Base-by-base conservation (phyloP, 495 filamentous ascomycete genomes). In the Talaromyces stipitatus region DNA sequence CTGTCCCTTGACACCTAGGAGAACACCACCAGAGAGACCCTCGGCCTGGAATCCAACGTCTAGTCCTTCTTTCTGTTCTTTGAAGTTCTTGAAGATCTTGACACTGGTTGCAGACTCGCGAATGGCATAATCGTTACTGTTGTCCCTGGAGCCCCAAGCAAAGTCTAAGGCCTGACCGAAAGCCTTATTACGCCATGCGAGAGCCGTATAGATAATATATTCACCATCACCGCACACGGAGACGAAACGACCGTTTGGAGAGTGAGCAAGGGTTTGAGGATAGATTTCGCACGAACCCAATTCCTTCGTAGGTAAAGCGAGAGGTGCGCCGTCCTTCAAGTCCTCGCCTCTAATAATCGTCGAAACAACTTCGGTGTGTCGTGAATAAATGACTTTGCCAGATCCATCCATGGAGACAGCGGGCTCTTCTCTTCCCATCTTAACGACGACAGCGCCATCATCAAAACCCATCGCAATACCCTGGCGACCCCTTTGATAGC, bases 51-150 rank as follows among this genome's bases (percentile, higher is more conserved):
- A 99, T 2, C 92, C 92, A 38, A 99, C 90, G 73, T 99, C 91
- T 20, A 99, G 74, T 12, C 90, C 90, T 60, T 87, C 87, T 47
- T 82, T 77, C 67, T 92, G 92, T 67, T 97, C 92, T 64, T 96
- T 90, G 74, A 99, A 97, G 69, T 97, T 97, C 70, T 91, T 90
- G 79, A 91, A 97, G 26, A 97, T 85, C 77, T 95, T 96, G 63
- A 99, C 90, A 66, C 89, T 96, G 22, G 90, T 94, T 5, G 87
- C 69, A 9, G 91, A 96, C 70, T 97, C 94, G 16, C 94, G 85
- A 62, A 99, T 97, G 38, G 94, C 94, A 62, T 94, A 97, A 64
- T 99, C 95, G 69, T 96, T 97, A 69, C 90, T 95, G 74, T 97
- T 95, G 46, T 97, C 95, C 71, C 96, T 97, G 18, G 89, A 88